phyloP scores from a whole-genome alignment of 805 yeast genomes.

The Metschnikowia dekortorum region DNA sequence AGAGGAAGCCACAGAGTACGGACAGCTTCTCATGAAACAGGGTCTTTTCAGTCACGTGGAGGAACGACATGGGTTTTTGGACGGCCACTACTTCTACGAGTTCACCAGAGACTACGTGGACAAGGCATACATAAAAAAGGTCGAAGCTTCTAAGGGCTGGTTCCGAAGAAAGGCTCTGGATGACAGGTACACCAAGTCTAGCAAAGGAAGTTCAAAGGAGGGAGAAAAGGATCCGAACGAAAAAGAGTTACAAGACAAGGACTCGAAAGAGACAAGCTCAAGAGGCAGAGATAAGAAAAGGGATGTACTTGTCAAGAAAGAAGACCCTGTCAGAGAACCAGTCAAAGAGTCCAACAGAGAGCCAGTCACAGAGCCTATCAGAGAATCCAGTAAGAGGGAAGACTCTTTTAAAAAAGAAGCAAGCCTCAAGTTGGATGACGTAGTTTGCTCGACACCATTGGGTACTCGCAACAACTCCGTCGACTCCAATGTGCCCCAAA shows the following conservation, averaged over 20 bases:
- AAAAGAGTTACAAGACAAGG: not conserved
- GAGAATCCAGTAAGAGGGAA: not conserved
- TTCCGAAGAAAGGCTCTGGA: conserved; percentile 19
- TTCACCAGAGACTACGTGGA: conserved; percentile 53
- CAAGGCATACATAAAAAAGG: conserved; percentile 21
- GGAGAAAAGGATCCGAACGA: not conserved
- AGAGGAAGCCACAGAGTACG: conserved; percentile 80
- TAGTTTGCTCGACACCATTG: not conserved
- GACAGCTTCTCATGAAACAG: conserved; percentile 68
- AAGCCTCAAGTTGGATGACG: not conserved
- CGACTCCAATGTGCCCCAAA: not conserved
- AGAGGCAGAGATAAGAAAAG: not conserved
- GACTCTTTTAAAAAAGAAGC: not conserved
- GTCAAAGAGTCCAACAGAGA: not conserved
- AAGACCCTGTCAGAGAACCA: not conserved
- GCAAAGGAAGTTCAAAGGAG: not conserved
- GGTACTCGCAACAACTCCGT: conserved; percentile 3
- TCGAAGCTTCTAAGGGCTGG: conserved; percentile 22
- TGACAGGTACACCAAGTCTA: conserved; percentile 1
- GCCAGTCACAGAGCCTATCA: not conserved
- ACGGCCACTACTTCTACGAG: conserved; percentile 90
- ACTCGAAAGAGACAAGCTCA: not conserved
- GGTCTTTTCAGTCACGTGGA: conserved; percentile 80
- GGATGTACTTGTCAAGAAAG: not conserved
- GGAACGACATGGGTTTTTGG: conserved; percentile 74